These are phyloP conservation scores for Plasmodium vinckei DNA, from an alignment of 169 alveolate genomes.

Conservation along the genomic window DNA sequence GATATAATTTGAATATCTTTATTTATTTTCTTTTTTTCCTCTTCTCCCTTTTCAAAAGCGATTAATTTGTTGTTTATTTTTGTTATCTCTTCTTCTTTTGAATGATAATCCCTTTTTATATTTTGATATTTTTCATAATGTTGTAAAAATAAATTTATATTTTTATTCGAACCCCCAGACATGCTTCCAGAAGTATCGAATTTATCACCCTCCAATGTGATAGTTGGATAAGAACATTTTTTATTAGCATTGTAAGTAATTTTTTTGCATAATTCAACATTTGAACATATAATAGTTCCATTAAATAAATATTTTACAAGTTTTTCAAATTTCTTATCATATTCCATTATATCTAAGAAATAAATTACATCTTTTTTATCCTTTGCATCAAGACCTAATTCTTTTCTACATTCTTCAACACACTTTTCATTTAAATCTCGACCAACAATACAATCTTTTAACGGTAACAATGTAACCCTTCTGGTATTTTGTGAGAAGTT, in stretches of 20 bases:
- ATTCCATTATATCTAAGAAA: constrained; percentile 82
- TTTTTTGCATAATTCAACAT: constrained; percentile 87
- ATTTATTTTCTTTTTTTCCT: constrained; percentile 68
- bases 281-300: constrained; percentile 87
- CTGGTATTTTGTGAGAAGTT: constrained; percentile 61
- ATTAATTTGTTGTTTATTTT: constrained; percentile 48
- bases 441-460: constrained; percentile 78
- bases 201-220: constrained; percentile 93
- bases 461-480: constrained; percentile 84
- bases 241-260: constrained; percentile 88
- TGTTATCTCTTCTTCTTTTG: constrained; percentile 69
- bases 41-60: constrained; percentile 75
- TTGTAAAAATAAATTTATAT: constrained; percentile 76
- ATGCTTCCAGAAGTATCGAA: constrained; percentile 92
- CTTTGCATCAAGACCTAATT: constrained; percentile 63
- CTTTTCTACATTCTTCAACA: constrained; percentile 76
- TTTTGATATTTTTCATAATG: constrained; percentile 72
- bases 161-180: constrained; percentile 92
- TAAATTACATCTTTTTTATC: constrained; percentile 71
- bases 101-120: constrained; percentile 48
- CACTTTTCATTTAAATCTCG: constrained; percentile 74
- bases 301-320: constrained; percentile 90
- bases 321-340: constrained; percentile 80
- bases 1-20: constrained; percentile 72
- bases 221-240: constrained; percentile 86